Base-by-base conservation (phyloP, 306 rosid genomes). In the Crotalaria pallida region DNA sequence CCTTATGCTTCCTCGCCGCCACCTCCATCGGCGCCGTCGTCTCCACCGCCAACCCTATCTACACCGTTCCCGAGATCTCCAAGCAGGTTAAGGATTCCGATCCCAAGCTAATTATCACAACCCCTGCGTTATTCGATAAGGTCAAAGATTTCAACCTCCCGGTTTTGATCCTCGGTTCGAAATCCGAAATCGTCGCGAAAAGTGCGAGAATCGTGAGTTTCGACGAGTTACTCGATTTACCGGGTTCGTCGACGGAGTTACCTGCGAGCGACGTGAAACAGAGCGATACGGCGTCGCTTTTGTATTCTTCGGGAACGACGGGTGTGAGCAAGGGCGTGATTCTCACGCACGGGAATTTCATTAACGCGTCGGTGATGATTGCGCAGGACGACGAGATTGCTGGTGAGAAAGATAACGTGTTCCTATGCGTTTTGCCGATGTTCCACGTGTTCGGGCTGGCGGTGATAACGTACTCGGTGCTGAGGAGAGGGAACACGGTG, bases 251-350 rank as follows among this genome's bases (percentile, higher is more conserved):
- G 72, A 31, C 81, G 3, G 88, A 87, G 19, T 76, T 91, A 5
- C 96, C 92, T 4, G 38, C 4, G 4, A 81, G 51, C 4, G 53
- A 50, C 2, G 67, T 88, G 15, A 85, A 75, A 62, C 93, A 84
- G 73, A 73, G 43, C 15, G 97, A 91, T 27, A 84, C 85, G 48
- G 97, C 96, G 41, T 82, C 45, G 38, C 81, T 91, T 34, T 48
- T 91, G 74, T 91, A 91, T 77, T 91, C 97, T 0, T 91, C 96
- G 1, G 97, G 97, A 0, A 88, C 97, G 3, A 91, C 91, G 2
- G 96, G 97, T 1, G 57, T 66, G 16, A 87, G 96, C 79, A 91
- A 91, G 65, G 97, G 97, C 12, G 97, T 87, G 21, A 53, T 87
- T 36, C 60, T 91, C 26, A 81, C 86, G 12, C 96, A 91, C 24